Percentiles rank a stretch among this genome's conserved stretches.
phyloP scores from a whole-genome alignment of 495 filamentous ascomycete species.

The Xylaria intraflava region DNA sequence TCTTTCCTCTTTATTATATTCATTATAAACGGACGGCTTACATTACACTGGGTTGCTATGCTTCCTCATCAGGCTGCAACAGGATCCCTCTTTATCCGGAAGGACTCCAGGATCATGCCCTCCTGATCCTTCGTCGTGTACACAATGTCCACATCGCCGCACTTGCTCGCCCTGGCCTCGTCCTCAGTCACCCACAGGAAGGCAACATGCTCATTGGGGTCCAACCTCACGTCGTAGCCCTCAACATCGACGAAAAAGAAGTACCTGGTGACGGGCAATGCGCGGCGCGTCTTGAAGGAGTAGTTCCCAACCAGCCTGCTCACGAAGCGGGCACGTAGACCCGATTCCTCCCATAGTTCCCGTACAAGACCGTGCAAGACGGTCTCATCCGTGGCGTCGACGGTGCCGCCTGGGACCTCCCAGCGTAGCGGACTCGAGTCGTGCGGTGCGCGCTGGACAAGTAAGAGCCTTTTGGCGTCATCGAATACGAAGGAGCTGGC shows the following conservation, averaged over 20 bases:
- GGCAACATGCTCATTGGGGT: slow-evolving; percentile 38
- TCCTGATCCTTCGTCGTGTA: slow-evolving; percentile 28
- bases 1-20: too few relatives aligned
- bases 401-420: slow-evolving; percentile 53
- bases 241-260: slow-evolving; percentile 36
- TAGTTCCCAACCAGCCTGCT: slow-evolving; percentile 28
- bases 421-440: slow-evolving; percentile 45
- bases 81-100: slow-evolving; percentile 17
- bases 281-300: slow-evolving; percentile 34
- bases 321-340: slow-evolving; percentile 33
- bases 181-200: slow-evolving; percentile 41
- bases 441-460: slow-evolving; percentile 46
- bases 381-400: slow-evolving; percentile 42
- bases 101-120: slow-evolving; percentile 24
- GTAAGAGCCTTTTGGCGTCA: slow-evolving; percentile 28
- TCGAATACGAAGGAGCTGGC: slow-evolving; percentile 37
- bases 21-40: too few relatives aligned
- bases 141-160: slow-evolving; percentile 23
- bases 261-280: slow-evolving; percentile 27
- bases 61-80: background rate
- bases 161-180: slow-evolving; percentile 27
- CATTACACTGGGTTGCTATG: too few relatives aligned
- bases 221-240: slow-evolving; percentile 28
- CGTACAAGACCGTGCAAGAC: slow-evolving; percentile 43
- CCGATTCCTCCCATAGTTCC: slow-evolving; percentile 53